Evolutionary conservation across 768 basidiomycete genomes (phyloP), one percentile per base, ranked within the genome.

Genomic region (Boletus pseudo-olivaceus): DNA sequence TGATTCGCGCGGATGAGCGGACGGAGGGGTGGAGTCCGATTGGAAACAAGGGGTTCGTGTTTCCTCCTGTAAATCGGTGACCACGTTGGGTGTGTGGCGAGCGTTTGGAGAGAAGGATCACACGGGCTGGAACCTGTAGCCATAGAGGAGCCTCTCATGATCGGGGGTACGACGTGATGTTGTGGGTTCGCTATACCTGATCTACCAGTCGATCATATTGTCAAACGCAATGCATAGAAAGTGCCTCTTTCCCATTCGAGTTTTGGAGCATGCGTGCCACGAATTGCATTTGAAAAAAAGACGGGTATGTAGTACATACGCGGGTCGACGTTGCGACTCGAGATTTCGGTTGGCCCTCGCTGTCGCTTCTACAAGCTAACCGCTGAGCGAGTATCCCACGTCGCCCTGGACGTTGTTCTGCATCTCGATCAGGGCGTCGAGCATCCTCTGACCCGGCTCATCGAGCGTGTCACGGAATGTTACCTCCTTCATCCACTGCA

Each of bases 21-120:
- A 52, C 87, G 63, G 90, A 90, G 60, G 88, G 87, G 2, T 91
- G 89, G 90, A 90, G 88, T 69, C 85, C 87, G 7, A 84, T 89
- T 51, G 61, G 77, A 66, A 76, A 74, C 27, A 74, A 76, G 47
- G 71, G 75, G 0, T 87, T 88, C 57, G 74, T 71, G 32, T 75
- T 82, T 59, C 78, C 82, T 15, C 74, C 78, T 12, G 72, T 71
- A 23, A 27, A 27, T 20, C 66, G 65, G 46, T 67, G 56, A 65
- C 29, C 12, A 7, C 12, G 12, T 27, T 32, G 23, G 38, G 10
- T 38, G 17, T 37, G 27, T 6, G 23, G 48, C 10, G 30, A 40
- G 30, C 8, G 14, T 42, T 42, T 37, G 15, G 43, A 41, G 27
- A 32, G 32, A 26, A 8, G 15, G 17, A 14, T 17, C 26, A 39